Base-by-base conservation (phyloP, 768 basidiomycete species). In the Suillus hirtellus region DNA sequence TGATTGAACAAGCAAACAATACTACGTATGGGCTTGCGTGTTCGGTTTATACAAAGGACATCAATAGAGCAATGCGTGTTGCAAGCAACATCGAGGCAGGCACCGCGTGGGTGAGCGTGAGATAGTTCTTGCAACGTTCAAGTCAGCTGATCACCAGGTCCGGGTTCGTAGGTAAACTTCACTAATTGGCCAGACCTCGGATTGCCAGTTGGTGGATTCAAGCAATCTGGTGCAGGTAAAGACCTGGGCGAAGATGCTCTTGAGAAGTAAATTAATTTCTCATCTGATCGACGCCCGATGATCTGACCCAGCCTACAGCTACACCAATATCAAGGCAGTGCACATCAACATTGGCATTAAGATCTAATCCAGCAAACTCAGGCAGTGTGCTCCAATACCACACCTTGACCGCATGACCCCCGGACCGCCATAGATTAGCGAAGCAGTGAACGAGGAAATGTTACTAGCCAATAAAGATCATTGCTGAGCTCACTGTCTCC, bases 21-120 rank as follows among this genome's bases (percentile, higher is more conserved):
- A 89, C 92, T 1, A 69, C 79, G 59, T 96, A 95, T 75, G 96
- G 96, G 62, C 85, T 97, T 50, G 94, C 94, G 15, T 88, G 91
- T 2, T 90, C 90, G 11, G 87, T 99, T 61, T 97, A 95, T 82
- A 88, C 90, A 47, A 81, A 86, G 70, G 82, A 96, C 75, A 76
- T 96, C 78, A 85, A 83, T 67, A 83, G 89, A 40, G 93, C 92
- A 0, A 76, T 96, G 61, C 77, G 79, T 64, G 85, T 87, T 3
- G 90, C 92, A 12, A 87, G 92, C 72, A 81, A 77, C 64, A 78
- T 98, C 65, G 84, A 91, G 70, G 90, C 93, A 9, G 95, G 95
- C 42, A 95, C 92, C 6, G 84, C 82, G 4, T 95, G 90, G 89
- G 80, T 89, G 54, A 78, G 56, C 42, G 56, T 49, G 21, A 27